A percentile compares a stretch with the other conserved stretches of the same genome.
These are phyloP conservation scores for Penicillium psychrosexuale DNA, from an alignment of 2,329 filamentous ascomycete species.

Conservation along the genomic window DNA sequence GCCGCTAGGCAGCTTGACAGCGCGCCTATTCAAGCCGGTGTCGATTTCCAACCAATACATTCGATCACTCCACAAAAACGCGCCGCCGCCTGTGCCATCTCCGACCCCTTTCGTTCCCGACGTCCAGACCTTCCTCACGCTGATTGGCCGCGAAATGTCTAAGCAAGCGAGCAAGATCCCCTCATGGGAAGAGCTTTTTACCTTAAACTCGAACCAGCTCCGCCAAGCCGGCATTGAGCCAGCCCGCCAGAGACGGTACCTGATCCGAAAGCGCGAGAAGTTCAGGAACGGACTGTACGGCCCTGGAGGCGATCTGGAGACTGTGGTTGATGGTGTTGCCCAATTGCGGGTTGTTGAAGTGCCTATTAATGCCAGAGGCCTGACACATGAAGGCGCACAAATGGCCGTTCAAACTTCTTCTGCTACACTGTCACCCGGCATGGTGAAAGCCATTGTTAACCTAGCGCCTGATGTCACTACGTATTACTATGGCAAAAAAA, in stretches of 20 bases:
- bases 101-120: constrained; percentile 86
- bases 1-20: constrained; percentile 26
- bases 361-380: constrained; percentile 36
- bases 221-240: constrained; percentile 83
- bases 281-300: constrained; percentile 76
- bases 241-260: constrained; percentile 74
- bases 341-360: constrained; percentile 59
- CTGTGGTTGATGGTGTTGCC: constrained; percentile 63
- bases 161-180: constrained; percentile 83
- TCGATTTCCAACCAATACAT: constrained; percentile 32
- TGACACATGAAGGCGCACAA: constrained; percentile 25
- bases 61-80: constrained; percentile 44
- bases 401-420: constrained; percentile 42
- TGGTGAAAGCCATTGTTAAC: constrained; percentile 60
- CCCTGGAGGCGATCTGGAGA: constrained; percentile 74
- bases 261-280: constrained; percentile 82
- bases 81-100: constrained; percentile 54
- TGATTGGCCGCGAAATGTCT: constrained; percentile 84
- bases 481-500: constrained; percentile 48
- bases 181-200: constrained; percentile 87
- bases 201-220: constrained; percentile 71
- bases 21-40: constrained; percentile 25
- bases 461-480: constrained; percentile 54
- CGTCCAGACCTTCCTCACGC: constrained; percentile 76
- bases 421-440: constrained; percentile 54